Conservation (phyloP, 169 alveolate species). For the Plasmodium fragile region DNA sequence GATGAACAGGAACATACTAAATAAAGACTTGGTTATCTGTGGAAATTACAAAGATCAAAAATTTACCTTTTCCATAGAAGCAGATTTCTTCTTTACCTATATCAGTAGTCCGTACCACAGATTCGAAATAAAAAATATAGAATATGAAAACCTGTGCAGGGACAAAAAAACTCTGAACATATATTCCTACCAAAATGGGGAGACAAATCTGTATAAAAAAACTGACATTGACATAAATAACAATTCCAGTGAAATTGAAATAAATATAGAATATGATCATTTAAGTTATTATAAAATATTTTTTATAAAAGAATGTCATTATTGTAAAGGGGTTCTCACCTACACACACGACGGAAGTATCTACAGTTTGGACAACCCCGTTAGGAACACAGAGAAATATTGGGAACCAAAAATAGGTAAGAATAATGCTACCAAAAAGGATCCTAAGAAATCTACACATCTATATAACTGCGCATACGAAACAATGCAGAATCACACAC, state of each 20-base stretch:
- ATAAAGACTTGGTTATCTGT: slow-evolving; percentile 43
- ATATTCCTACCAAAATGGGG: slow-evolving; percentile 49
- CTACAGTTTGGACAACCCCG: neutral
- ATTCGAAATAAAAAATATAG: slow-evolving; percentile 32
- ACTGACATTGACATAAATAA: slow-evolving; percentile 28
- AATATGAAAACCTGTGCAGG: neutral
- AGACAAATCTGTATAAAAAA: slow-evolving; percentile 47
- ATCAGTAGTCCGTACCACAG: slow-evolving; percentile 14
- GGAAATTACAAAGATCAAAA: slow-evolving; percentile 59
- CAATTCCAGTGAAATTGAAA: neutral
- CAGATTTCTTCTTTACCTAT: slow-evolving; percentile 37
- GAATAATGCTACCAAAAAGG: neutral
- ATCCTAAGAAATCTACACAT: neutral
- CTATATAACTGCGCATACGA: slow-evolving; percentile 32
- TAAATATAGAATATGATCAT: slow-evolving; percentile 44
- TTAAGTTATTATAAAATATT: slow-evolving; percentile 40
- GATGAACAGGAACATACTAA: slow-evolving; percentile 25
- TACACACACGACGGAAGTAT: slow-evolving; percentile 4
- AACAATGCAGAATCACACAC: slow-evolving; percentile 11
- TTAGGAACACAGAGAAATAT: neutral
- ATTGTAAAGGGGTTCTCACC: slow-evolving; percentile 6
- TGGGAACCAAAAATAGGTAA: neutral
- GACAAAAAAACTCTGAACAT: slow-evolving; percentile 31
- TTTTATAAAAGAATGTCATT: slow-evolving; percentile 69
- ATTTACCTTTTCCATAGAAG: slow-evolving; percentile 32